These are phyloP conservation scores for Tephrocybe sp. DNA, from an alignment of 768 basidiomycete species.

Conservation along the genomic window DNA sequence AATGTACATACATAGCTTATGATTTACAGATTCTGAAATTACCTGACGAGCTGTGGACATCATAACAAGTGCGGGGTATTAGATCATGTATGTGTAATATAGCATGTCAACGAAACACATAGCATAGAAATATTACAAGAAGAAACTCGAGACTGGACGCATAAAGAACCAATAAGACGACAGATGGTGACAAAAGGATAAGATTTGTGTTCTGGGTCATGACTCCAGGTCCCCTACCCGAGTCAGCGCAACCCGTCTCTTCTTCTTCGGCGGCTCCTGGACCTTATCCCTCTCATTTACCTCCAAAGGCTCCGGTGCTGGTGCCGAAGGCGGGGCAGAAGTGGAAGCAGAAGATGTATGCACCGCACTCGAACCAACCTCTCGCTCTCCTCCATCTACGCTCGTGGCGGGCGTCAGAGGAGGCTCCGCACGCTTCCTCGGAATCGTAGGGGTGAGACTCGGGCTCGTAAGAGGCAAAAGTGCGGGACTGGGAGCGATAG, in stretches of 20 bases:
- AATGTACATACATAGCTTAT: too few relatives aligned
- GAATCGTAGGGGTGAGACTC: constrained; percentile 22
- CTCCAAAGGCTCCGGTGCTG: constrained; percentile 12
- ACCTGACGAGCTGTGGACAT: not conserved
- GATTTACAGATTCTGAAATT: not conserved
- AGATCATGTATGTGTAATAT: too few relatives aligned
- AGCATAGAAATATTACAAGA: not conserved
- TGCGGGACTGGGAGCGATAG: constrained; percentile 40
- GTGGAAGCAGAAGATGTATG: not conserved
- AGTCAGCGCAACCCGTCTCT: constrained; percentile 76
- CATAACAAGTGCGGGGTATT: not conserved
- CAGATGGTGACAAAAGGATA: not conserved
- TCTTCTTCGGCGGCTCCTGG: constrained; percentile 78
- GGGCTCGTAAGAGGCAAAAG: constrained; percentile 27
- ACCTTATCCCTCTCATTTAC: constrained; percentile 21
- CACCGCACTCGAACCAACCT: not conserved
- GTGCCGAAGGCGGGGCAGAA: constrained; percentile 14
- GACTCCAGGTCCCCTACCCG: constrained; percentile 56
- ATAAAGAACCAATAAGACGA: not conserved
- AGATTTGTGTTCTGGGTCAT: constrained; percentile 6
- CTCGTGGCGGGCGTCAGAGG: constrained; percentile 49
- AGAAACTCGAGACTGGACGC: not conserved
- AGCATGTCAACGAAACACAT: not conserved
- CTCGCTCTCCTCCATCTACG: constrained; percentile 37
- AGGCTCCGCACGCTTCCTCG: constrained; percentile 40